Percentiles rank a stretch among this genome's conserved stretches.
These are phyloP conservation scores for Xylariaceae sp. DNA, from an alignment of 2,329 filamentous ascomycete genomes.

Conservation along the genomic window DNA sequence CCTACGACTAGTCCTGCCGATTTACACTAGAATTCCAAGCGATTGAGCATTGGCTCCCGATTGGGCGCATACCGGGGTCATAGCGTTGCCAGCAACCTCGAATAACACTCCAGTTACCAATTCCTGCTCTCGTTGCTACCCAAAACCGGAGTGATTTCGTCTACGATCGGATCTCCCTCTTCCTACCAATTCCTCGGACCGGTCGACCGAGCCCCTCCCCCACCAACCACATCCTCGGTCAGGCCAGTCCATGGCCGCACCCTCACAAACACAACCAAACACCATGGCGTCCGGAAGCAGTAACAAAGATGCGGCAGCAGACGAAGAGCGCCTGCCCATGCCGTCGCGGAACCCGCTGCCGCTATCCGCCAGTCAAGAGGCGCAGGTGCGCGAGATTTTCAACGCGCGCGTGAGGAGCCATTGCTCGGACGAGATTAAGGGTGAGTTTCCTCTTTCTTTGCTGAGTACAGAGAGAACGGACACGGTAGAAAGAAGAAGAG, in stretches of 20 bases:
- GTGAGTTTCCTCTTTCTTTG: constrained; percentile 36
- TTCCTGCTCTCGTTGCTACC: too few relatives aligned
- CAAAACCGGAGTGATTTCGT: background rate
- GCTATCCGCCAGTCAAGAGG: constrained; percentile 45
- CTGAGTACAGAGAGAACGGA: too few relatives aligned
- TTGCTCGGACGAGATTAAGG: constrained; percentile 74
- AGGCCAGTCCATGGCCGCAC: constrained; percentile 16
- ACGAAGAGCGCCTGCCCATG: constrained; percentile 36
- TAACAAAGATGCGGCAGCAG: constrained; percentile 2
- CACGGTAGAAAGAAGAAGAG: too few relatives aligned
- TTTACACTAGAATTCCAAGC: background rate
- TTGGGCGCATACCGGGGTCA: background rate
- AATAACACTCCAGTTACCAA: too few relatives aligned
- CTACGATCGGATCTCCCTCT: too few relatives aligned
- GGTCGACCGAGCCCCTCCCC: background rate
- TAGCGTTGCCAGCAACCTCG: too few relatives aligned
- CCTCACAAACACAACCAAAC: constrained; percentile 29
- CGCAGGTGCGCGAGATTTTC: constrained; percentile 37
- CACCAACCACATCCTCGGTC: background rate
- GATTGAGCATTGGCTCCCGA: background rate
- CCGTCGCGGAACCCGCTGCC: constrained; percentile 75
- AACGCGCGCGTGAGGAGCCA: constrained; percentile 62
- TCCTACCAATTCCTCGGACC: too few relatives aligned
- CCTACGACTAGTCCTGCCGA: background rate
- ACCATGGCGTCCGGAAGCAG: constrained; percentile 34